phyloP scores from a whole-genome alignment of 208 protist genomes.

The Paratrypanosoma confusum region DNA sequence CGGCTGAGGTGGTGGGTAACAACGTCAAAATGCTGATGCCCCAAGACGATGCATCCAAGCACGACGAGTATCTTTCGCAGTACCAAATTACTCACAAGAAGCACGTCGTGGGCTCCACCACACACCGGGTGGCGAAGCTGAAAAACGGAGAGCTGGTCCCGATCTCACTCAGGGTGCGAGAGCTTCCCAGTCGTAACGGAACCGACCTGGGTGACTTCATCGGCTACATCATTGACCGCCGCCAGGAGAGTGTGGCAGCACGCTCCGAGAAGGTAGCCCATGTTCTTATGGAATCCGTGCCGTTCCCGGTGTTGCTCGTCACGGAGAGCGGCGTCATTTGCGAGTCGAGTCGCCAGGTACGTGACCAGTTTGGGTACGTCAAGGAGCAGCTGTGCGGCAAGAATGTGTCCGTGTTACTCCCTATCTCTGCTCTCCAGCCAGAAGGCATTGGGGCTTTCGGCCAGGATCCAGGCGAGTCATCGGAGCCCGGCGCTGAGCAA shows the following conservation, averaged over 20 bases:
- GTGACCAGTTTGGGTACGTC: slow-evolving; percentile 5
- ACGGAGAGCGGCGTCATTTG: slow-evolving; percentile 9
- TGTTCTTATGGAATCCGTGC: background rate
- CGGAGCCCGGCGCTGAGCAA: too few relatives aligned
- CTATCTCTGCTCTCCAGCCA: background rate
- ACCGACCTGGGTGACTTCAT: slow-evolving; percentile 3
- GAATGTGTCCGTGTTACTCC: slow-evolving; percentile 20
- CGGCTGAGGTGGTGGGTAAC: slow-evolving; percentile 12
- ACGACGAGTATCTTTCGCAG: slow-evolving; percentile 6
- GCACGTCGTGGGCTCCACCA: background rate
- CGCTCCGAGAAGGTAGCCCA: slow-evolving; percentile 1
- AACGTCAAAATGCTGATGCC: slow-evolving; percentile 29
- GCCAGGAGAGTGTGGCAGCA: slow-evolving; percentile 3
- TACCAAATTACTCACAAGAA: slow-evolving; percentile 3
- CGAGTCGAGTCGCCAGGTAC: slow-evolving; percentile 11
- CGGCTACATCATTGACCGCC: slow-evolving; percentile 6
- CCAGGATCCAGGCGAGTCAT: too few relatives aligned
- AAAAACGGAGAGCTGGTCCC: slow-evolving; percentile 11
- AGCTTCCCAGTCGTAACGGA: background rate
- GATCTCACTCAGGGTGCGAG: slow-evolving; percentile 7
- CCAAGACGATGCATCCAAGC: slow-evolving; percentile 3
- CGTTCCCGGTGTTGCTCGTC: slow-evolving; percentile 15
- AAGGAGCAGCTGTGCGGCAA: slow-evolving; percentile 11
- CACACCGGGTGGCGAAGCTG: background rate
- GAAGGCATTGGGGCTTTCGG: too few relatives aligned